Percentiles rank a stretch among this genome's conserved stretches.
Conservation (phyloP, 1,139 yeast species). For the Suhomyces panamericanus region DNA sequence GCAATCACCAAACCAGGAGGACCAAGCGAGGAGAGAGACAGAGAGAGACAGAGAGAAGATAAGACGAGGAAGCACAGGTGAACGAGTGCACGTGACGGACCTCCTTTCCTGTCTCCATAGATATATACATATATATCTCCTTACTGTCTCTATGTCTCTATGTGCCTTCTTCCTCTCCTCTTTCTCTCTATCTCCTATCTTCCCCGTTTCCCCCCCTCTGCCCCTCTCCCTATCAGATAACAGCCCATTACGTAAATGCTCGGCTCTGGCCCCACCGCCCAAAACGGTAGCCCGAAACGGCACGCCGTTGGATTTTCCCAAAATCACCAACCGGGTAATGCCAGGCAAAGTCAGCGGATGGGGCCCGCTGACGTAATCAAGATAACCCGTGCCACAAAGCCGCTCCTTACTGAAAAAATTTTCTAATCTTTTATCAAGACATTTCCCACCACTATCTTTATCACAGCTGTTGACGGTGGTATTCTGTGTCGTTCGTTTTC, state of each 20-base stretch:
- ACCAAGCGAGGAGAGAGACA: too few relatives aligned
- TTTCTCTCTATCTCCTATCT: too few relatives aligned
- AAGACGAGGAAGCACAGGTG: too few relatives aligned
- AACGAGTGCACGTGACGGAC: too few relatives aligned
- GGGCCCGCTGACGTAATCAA: slow-evolving; percentile 7
- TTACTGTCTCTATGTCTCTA: too few relatives aligned
- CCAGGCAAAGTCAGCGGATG: slow-evolving; percentile 1
- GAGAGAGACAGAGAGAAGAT: too few relatives aligned
- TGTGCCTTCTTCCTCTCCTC: too few relatives aligned
- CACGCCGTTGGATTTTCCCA: background rate
- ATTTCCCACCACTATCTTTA: slow-evolving; percentile 10
- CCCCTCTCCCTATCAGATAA: background rate
- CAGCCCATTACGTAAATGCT: background rate
- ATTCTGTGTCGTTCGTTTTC: slow-evolving; percentile 4
- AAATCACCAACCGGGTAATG: slow-evolving; percentile 1
- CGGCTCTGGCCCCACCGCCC: background rate
- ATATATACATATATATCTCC: too few relatives aligned
- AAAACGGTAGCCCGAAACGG: background rate
- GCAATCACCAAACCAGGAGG: too few relatives aligned
- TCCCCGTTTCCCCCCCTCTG: background rate
- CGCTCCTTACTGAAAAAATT: slow-evolving; percentile 10
- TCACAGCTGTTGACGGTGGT: background rate
- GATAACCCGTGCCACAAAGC: slow-evolving; percentile 14
- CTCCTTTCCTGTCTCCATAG: too few relatives aligned
- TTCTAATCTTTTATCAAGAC: slow-evolving; percentile 12